Conservation (phyloP, 164 flowering plant genomes). For the Macadamia tetraphylla region DNA sequence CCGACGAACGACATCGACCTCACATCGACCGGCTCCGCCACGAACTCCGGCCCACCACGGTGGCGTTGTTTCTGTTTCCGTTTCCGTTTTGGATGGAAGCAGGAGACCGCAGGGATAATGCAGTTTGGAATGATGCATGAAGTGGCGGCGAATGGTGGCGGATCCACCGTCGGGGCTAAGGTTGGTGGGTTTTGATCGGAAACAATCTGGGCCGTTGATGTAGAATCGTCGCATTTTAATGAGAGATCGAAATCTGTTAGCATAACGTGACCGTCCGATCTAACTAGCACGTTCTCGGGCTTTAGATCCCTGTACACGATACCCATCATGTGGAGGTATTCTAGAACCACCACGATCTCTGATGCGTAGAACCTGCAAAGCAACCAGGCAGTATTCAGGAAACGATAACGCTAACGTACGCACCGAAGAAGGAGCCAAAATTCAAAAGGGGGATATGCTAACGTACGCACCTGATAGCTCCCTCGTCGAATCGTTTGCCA, state of each 20-base stretch:
- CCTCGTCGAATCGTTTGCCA: constrained; percentile 48
- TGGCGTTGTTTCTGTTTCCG: constrained; percentile 45
- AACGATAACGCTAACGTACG: no score
- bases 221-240: constrained; percentile 44
- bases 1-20: constrained; percentile 92
- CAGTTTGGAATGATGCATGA: constrained; percentile 78
- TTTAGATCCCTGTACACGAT: constrained; percentile 86
- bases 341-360: constrained; percentile 71
- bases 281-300: constrained; percentile 79
- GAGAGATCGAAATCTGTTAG: constrained; percentile 90
- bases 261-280: constrained; percentile 89
- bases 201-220: constrained; percentile 51
- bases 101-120: constrained; percentile 68
- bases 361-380: constrained; percentile 66
- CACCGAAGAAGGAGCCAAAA: no score
- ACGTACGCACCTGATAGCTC: constrained; percentile 56
- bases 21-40: constrained; percentile 69
- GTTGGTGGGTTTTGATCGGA: constrained; percentile 21
- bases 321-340: constrained; percentile 84
- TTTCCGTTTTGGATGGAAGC: constrained; percentile 54
- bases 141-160: constrained; percentile 29
- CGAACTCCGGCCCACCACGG: constrained; percentile 39
- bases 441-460: no score
- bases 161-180: constrained; percentile 14
- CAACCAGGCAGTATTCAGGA: no score